phyloP scores from a whole-genome alignment of 1,284 basidiomycete species.

The Cryptococcus maquisensis region DNA sequence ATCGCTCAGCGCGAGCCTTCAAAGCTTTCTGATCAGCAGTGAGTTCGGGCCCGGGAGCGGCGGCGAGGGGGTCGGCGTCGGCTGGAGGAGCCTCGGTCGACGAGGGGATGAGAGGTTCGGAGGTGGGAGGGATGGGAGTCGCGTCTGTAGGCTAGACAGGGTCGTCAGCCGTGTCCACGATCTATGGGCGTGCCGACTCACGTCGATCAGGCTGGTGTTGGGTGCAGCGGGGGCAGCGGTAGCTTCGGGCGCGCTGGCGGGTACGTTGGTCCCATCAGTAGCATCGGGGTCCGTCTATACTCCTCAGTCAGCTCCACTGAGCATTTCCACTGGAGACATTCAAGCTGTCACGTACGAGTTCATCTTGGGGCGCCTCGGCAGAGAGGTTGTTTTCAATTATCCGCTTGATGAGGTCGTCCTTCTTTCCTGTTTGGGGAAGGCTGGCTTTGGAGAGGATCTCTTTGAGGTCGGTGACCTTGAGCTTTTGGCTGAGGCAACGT shows the following conservation, averaged over 20 bases:
- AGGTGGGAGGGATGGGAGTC: neutral
- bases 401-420: slow-evolving; percentile 49
- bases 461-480: slow-evolving; percentile 51
- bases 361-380: slow-evolving; percentile 19
- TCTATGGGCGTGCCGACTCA: neutral
- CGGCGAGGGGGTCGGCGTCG: slow-evolving; percentile 8
- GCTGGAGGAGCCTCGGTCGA: slow-evolving; percentile 1
- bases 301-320: neutral
- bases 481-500: slow-evolving; percentile 37
- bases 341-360: slow-evolving; percentile 17
- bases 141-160: neutral
- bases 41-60: slow-evolving; percentile 13
- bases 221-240: slow-evolving; percentile 6
- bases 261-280: neutral
- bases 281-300: slow-evolving; percentile 16
- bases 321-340: too few species aligned
- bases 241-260: slow-evolving; percentile 1
- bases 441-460: slow-evolving; percentile 41
- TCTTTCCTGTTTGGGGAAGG: slow-evolving; percentile 45
- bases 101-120: too few species aligned
- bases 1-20: slow-evolving; percentile 46
- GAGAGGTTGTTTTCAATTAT: slow-evolving; percentile 39
- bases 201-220: slow-evolving; percentile 4
- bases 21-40: slow-evolving; percentile 43
- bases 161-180: neutral